Evolutionary conservation across 2,329 filamentous ascomycete species (phyloP).

Genomic region (Dothistroma septosporum): DNA sequence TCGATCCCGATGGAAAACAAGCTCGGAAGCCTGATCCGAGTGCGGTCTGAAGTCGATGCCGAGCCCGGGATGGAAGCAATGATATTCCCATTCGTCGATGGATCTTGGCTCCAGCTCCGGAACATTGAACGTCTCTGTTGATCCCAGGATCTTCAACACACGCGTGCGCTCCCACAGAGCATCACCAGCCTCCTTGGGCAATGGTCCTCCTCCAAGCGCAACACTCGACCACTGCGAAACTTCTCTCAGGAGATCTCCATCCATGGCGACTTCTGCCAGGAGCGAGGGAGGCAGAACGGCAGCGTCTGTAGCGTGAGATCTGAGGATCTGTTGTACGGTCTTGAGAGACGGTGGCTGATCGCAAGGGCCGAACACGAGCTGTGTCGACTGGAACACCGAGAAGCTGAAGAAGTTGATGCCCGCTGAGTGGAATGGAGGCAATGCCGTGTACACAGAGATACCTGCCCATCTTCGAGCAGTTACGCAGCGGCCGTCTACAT

Average conservation of each 20-base stretch:
- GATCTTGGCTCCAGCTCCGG: conserved; percentile 11
- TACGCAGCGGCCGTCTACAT: conserved; percentile 6
- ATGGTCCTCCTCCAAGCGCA: conserved; percentile 13
- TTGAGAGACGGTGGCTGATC: conserved; percentile 8
- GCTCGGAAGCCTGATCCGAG: not conserved
- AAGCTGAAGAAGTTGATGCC: conserved; percentile 16
- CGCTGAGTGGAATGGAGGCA: conserved; percentile 18
- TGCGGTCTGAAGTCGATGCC: conserved; percentile 7
- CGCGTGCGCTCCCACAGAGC: conserved; percentile 7
- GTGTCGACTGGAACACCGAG: conserved; percentile 14
- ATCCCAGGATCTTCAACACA: conserved; percentile 11
- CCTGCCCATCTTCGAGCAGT: conserved; percentile 7
- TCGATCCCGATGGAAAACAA: not conserved
- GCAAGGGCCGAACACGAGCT: conserved; percentile 12
- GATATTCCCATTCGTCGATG: conserved; percentile 12
- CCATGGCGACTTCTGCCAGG: conserved; percentile 8
- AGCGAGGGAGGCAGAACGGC: conserved; percentile 16
- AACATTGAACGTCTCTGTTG: conserved; percentile 14
- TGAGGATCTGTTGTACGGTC: conserved; percentile 8
- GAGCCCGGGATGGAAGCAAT: conserved; percentile 6
- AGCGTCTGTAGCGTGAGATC: conserved; percentile 7
- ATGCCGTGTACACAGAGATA: conserved; percentile 7
- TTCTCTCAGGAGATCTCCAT: conserved; percentile 1
- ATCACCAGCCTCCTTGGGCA: conserved; percentile 6
- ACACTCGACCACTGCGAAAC: conserved; percentile 12